A percentile compares a stretch with the other conserved stretches of the same genome.
phyloP scores from a whole-genome alignment of 139 green algal species.

The Diplosphaera chodatii region DNA sequence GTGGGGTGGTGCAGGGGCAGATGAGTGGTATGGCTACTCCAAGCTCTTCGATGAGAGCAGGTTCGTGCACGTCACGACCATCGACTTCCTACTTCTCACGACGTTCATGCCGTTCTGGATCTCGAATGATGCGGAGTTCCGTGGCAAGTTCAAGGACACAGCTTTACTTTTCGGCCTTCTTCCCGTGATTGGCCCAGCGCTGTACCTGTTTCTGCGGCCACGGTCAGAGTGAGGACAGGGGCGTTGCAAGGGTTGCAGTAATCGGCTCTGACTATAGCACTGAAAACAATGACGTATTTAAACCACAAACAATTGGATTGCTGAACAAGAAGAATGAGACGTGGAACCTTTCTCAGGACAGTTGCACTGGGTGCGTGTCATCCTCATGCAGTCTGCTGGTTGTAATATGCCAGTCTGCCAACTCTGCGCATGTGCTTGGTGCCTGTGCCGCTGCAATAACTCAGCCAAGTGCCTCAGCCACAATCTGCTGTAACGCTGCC shows the following conservation, averaged over 20 bases:
- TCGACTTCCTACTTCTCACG: slow-evolving; percentile 73
- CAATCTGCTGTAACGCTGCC: neutral
- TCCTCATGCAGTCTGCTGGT: too few species aligned
- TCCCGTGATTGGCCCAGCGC: neutral
- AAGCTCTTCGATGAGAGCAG: slow-evolving; percentile 67
- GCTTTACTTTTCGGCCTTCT: neutral
- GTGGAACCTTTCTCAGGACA: too few species aligned
- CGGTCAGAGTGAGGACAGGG: neutral
- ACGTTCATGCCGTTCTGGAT: slow-evolving; percentile 79
- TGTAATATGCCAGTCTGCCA: too few species aligned
- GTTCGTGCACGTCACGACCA: slow-evolving; percentile 68
- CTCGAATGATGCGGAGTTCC: neutral
- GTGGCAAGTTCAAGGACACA: neutral
- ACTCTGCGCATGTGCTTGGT: too few species aligned
- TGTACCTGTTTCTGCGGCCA: neutral
- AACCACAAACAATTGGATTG: too few species aligned
- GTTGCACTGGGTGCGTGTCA: too few species aligned
- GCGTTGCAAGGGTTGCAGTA: too few species aligned
- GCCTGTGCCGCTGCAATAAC: neutral
- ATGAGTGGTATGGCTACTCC: slow-evolving; percentile 53
- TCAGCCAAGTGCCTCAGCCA: neutral
- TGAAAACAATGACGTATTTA: too few species aligned
- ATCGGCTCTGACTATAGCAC: too few species aligned
- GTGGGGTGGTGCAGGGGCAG: slow-evolving; percentile 12
- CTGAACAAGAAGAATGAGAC: too few species aligned